Evolutionary conservation across 2,329 filamentous ascomycete genomes (phyloP).

Genomic region (Aspergillus eucalypticola): DNA sequence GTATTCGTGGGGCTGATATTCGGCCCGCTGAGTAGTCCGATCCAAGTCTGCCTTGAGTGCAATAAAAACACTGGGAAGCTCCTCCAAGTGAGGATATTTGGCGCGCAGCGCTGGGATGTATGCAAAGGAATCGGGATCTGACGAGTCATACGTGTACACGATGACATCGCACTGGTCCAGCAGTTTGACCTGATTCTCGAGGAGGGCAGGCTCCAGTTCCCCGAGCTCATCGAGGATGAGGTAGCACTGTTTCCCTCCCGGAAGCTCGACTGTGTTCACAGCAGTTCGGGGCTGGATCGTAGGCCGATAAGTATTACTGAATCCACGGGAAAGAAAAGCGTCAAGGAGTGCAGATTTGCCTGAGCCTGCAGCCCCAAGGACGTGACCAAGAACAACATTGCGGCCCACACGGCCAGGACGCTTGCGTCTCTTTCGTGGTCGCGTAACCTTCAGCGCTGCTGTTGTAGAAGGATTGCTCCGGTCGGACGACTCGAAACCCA

Average conservation of each 20-base stretch:
- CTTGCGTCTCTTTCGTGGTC: conserved; percentile 80
- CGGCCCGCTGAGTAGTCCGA: conserved; percentile 92
- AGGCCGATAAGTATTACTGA: conserved; percentile 79
- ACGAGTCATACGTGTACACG: conserved; percentile 95
- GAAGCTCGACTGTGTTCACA: conserved; percentile 94
- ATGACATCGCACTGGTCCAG: conserved; percentile 90
- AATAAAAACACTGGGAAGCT: conserved; percentile 87
- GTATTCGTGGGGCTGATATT: conserved; percentile 89
- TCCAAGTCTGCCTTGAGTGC: conserved; percentile 94
- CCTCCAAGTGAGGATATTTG: conserved; percentile 79
- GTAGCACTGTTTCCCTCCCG: conserved; percentile 95
- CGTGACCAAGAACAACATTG: conserved; percentile 91
- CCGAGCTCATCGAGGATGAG: conserved; percentile 93
- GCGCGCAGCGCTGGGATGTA: conserved; percentile 81
- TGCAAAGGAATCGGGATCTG: conserved; percentile 91
- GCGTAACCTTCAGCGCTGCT: conserved; percentile 86
- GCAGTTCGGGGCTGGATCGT: conserved; percentile 93
- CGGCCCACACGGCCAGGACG: conserved; percentile 84
- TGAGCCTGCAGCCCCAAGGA: conserved; percentile 79
- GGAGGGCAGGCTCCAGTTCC: conserved; percentile 88
- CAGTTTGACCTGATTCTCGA: conserved; percentile 83
- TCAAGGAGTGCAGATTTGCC: conserved; percentile 92
- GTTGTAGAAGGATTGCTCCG: conserved; percentile 72
- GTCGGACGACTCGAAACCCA: conserved; percentile 84
- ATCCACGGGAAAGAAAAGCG: conserved; percentile 85